A percentile compares a stretch with the other conserved stretches of the same genome.
Evolutionary conservation across 2,329 filamentous ascomycete genomes (phyloP).

Genomic region (Fusarium staphyleae): DNA sequence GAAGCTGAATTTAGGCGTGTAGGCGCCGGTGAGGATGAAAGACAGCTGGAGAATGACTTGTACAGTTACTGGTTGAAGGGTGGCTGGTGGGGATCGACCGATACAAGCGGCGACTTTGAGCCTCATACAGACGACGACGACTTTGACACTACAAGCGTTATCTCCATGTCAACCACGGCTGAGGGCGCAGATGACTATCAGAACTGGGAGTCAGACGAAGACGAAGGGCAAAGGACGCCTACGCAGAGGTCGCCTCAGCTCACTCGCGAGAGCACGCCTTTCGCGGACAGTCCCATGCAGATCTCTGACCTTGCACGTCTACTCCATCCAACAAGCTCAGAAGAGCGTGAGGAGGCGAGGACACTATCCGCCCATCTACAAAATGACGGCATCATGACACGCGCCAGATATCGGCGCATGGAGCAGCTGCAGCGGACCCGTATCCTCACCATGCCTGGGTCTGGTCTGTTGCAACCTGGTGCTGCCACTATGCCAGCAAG

Average conservation of each 20-base stretch:
- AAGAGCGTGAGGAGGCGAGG: conserved; percentile 81
- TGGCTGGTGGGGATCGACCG: conserved; percentile 84
- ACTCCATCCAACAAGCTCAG: conserved; percentile 78
- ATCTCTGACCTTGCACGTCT: conserved; percentile 77
- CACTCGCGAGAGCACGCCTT: conserved; percentile 62
- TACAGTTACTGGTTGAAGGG: conserved; percentile 87
- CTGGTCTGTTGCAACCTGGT: conserved; percentile 30
- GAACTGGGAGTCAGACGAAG: conserved; percentile 56
- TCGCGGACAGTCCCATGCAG: conserved; percentile 68
- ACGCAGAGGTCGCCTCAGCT: conserved; percentile 66
- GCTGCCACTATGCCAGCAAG: conserved; percentile 17
- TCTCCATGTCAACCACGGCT: conserved; percentile 63
- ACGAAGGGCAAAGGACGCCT: conserved; percentile 71
- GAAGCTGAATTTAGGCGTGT: conserved; percentile 78
- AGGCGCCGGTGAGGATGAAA: conserved; percentile 58
- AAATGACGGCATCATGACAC: conserved; percentile 77
- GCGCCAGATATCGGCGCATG: conserved; percentile 75
- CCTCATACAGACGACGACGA: conserved; percentile 63
- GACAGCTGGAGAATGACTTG: conserved; percentile 73
- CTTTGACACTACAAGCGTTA: conserved; percentile 80
- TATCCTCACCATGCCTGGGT: conserved; percentile 55
- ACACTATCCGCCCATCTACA: conserved; percentile 81
- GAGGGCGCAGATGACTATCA: conserved; percentile 54
- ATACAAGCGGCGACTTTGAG: conserved; percentile 80
- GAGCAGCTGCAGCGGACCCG: conserved; percentile 73